Base-by-base conservation (phyloP, 108 stramenopile species). In the Fistulifera pelliculosa region DNA sequence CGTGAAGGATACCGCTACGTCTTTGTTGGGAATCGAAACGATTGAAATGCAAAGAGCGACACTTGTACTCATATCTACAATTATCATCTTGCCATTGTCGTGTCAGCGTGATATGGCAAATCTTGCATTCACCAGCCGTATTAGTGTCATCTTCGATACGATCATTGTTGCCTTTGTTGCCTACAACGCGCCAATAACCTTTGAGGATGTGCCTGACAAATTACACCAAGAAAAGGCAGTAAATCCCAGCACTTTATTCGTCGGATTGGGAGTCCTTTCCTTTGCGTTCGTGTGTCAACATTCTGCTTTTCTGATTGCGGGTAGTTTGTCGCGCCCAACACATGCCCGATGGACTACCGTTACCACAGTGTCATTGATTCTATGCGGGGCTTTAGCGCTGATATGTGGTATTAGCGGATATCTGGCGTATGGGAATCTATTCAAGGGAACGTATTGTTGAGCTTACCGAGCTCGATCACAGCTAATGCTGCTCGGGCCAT, bases 211-310 rank as follows among this genome's bases (percentile, higher is more conserved):
- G 58, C 24, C 57, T 59, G 0, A 1, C 44, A 18, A 15, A 19
- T 18, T n/a, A 11, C 41, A 12, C 11, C 0, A 39, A 39, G 23
- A 6, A 24, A 40, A 38, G 1, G 27, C 53, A 6, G 47, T 82
- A 38, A 64, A 69, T 31, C 11, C 49, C 12, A 69, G 70, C 14
- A 82, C 83, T 1, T 62, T 90, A 13, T 90, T 90, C 73, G 79
- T 84, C 21, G 88, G 88, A 0, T 47, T 90, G 54, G 88, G 88
- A 0, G 84, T 91, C 4, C 58, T 84, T 41, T 71, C 71, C 27
- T 92, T 92, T 75, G 90, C 90, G 11, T 92, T 85, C 74, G 90
- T 92, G 0, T 92, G 90, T 64, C 83, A 85, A 61, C 80, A 84
- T 45, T 83, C 81, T 8, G 77, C 86, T 14, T 92, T 87, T 62